Evolutionary conservation across 805 yeast species (phyloP), one percentile per base, ranked within the genome.

Genomic region (Wickerhamiella domercqiae): DNA sequence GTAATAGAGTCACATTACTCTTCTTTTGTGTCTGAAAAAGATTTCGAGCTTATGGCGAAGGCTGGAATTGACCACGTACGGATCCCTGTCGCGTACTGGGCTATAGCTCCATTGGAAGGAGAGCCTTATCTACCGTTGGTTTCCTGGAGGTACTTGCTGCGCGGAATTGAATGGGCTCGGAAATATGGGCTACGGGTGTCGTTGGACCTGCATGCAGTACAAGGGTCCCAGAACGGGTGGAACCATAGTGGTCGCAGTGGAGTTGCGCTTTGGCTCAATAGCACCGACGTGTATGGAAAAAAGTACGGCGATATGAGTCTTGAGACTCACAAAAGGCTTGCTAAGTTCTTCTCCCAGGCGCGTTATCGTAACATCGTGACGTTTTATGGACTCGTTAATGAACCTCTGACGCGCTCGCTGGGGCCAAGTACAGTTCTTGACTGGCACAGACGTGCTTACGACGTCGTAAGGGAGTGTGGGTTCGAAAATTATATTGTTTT

Each of bases 31-130:
- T 71, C 71, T 3, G 87, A 77, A 52, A 50, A 56, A n/a, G 93
- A 82, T 53, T 74, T 82, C 48, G 46, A 57, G 29, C 51, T 61
- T 34, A 80, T 82, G 35, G 64, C 69, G 3, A 53, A 47, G 4
- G 63, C 64, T 31, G 94, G 94, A 1, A 64, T 82, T 39, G 81
- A 81, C 56, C 62, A 75, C 47, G 82, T 78, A n/a, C 60, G 90
- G 35, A 66, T 80, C 26, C 90, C 90, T 0, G 68, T 78, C 35
- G 87, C 87, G 2, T 79, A 79, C 54, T 80, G 93, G 90, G 81
- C 86, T 1, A 75, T 75, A 58, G 64, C 64, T 40, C 57, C 56
- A 26, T 45, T 52, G 25, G 44, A 50, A 21, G 51, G 49, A 1
- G 56, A 51, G 28, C 48, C 90, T 2, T 82, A 77, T 51, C 78